Conservation (phyloP, 164 flowering plant species). For the Protea cynaroides region DNA sequence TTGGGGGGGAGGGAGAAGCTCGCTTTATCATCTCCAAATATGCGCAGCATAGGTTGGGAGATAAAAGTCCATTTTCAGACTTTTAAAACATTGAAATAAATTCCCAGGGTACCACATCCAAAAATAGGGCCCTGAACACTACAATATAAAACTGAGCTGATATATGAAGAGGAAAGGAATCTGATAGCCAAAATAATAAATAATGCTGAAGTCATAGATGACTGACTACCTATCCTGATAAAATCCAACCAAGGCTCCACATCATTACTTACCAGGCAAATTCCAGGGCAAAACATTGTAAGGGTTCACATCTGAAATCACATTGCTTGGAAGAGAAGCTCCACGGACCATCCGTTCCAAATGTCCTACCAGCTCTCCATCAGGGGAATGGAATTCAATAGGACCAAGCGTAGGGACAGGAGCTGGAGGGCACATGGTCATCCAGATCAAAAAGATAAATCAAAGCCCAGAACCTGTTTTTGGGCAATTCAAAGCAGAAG, state of each 20-base stretch:
- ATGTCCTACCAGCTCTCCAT: slow-evolving; percentile 19
- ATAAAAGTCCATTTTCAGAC: too few species aligned
- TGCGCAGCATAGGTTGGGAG: too few species aligned
- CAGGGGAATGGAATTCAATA: slow-evolving; percentile 22
- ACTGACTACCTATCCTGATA: background rate
- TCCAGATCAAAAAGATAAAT: slow-evolving; percentile 1
- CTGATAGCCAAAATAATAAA: background rate
- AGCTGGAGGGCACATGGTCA: slow-evolving; percentile 27
- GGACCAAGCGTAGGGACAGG: slow-evolving; percentile 12
- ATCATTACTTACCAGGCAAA: slow-evolving; percentile 35
- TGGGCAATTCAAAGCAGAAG: background rate
- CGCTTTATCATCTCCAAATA: too few species aligned
- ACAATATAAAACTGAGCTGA: background rate
- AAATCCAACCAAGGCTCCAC: background rate
- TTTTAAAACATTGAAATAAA: too few species aligned
- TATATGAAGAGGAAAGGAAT: background rate
- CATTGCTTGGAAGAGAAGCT: slow-evolving; percentile 32
- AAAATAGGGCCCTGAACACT: background rate
- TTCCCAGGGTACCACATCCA: too few species aligned
- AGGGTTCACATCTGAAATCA: slow-evolving; percentile 35
- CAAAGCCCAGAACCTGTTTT: slow-evolving; percentile 3
- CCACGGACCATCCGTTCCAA: slow-evolving; percentile 21
- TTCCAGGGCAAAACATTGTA: slow-evolving; percentile 21
- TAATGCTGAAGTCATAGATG: background rate
- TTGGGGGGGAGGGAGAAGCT: too few species aligned